A percentile compares a stretch with the other conserved stretches of the same genome.
Evolutionary conservation across 2,329 filamentous ascomycete species (phyloP).

Genomic region (Periconia digitata): DNA sequence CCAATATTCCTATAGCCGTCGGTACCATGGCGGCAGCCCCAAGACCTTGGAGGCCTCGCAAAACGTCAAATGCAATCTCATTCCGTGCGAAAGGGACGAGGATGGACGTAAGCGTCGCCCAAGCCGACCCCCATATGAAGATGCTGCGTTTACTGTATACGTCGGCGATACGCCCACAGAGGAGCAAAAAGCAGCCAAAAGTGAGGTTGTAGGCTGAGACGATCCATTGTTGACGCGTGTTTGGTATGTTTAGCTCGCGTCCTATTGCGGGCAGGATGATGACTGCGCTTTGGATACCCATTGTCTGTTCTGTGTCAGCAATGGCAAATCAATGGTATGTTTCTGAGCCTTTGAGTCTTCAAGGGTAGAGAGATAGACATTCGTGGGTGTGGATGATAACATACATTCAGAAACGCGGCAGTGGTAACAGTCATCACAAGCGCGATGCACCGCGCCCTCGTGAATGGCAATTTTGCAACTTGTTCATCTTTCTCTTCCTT

Average conservation of each 20-base stretch:
- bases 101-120: slow-evolving; percentile 62
- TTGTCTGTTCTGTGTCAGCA: slow-evolving; percentile 41
- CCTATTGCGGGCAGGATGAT: slow-evolving; percentile 67
- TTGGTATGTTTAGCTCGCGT: slow-evolving; percentile 57
- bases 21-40: slow-evolving; percentile 71
- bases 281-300: slow-evolving; percentile 61
- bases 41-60: slow-evolving; percentile 67
- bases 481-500: slow-evolving; percentile 2
- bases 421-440: slow-evolving; percentile 29
- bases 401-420: slow-evolving; percentile 37
- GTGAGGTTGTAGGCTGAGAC: slow-evolving; percentile 66
- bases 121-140: slow-evolving; percentile 65
- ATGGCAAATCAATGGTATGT: neutral
- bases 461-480: slow-evolving; percentile 28
- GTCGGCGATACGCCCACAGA: slow-evolving; percentile 69
- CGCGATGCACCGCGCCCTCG: slow-evolving; percentile 32
- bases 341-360: neutral
- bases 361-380: neutral
- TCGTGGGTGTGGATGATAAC: slow-evolving; percentile 8
- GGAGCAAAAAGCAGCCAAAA: slow-evolving; percentile 67
- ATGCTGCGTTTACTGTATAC: slow-evolving; percentile 67
- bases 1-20: slow-evolving; percentile 70
- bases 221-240: slow-evolving; percentile 65
- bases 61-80: slow-evolving; percentile 68
- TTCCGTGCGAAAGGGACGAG: slow-evolving; percentile 65